These are phyloP conservation scores for Colletotrichum lupini DNA, from an alignment of 2,329 filamentous ascomycete species.

Conservation along the genomic window DNA sequence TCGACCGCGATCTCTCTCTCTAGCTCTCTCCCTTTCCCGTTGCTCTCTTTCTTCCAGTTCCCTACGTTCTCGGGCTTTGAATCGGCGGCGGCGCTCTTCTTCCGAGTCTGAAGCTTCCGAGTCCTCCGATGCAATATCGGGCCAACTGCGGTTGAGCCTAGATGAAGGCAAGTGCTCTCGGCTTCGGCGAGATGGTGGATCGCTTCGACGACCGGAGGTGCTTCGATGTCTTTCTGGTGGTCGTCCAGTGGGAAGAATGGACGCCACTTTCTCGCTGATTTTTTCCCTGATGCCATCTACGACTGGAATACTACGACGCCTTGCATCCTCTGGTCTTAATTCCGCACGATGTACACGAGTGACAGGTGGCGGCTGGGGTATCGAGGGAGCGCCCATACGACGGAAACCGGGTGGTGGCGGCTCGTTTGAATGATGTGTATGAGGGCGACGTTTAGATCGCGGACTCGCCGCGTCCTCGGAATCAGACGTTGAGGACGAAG, in stretches of 20 bases:
- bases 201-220: conserved; percentile 44
- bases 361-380: conserved; percentile 42
- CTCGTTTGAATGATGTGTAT: conserved; percentile 39
- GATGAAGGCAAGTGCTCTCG: conserved; percentile 54
- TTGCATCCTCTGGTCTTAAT: conserved; percentile 49
- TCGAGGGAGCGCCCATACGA: conserved; percentile 45
- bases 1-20: conserved; percentile 52
- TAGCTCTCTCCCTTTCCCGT: conserved; percentile 47
- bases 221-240: conserved; percentile 49
- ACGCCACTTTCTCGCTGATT: conserved; percentile 56
- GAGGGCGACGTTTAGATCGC: conserved; percentile 37
- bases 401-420: conserved; percentile 44
- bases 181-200: conserved; percentile 36
- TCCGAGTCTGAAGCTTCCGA: conserved; percentile 48
- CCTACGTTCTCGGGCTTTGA: conserved; percentile 32
- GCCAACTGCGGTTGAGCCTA: conserved; percentile 53
- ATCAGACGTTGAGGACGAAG: conserved; percentile 57
- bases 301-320: conserved; percentile 48
- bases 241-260: conserved; percentile 52
- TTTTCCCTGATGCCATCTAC: conserved; percentile 56
- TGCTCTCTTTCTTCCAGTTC: conserved; percentile 43
- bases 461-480: conserved; percentile 41
- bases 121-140: conserved; percentile 51
- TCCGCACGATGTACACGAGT: conserved; percentile 48
- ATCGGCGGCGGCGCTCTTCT: conserved; percentile 43